A percentile compares a stretch with the other conserved stretches of the same genome.
These are phyloP conservation scores for Colletotrichum eremochloae DNA, from an alignment of 2,329 filamentous ascomycete species.

Conservation along the genomic window DNA sequence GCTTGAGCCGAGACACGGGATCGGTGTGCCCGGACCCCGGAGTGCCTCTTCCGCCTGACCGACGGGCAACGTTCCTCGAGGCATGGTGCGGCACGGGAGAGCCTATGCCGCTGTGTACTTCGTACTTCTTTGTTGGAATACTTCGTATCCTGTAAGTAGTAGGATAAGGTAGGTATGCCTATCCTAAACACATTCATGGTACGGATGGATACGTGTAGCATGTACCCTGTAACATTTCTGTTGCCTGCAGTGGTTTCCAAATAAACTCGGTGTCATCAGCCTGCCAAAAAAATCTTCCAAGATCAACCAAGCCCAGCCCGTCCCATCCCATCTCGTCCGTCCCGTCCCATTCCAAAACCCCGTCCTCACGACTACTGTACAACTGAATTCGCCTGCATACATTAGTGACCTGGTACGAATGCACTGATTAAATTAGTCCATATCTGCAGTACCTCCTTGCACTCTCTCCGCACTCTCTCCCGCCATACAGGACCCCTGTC, in stretches of 20 bases:
- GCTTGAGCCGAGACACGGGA: background rate
- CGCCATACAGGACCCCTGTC: conserved; percentile 12
- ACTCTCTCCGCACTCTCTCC: conserved; percentile 21
- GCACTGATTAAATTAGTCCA: background rate
- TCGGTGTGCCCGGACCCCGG: background rate
- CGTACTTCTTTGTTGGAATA: too few relatives aligned
- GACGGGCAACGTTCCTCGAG: background rate
- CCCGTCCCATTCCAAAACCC: conserved; percentile 10
- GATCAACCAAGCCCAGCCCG: background rate
- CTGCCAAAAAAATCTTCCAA: background rate
- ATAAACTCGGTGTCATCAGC: conserved; percentile 18
- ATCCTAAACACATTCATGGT: background rate
- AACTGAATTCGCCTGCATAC: conserved; percentile 3
- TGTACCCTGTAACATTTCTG: background rate
- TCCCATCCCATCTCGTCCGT: background rate
- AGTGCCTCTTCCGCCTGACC: conserved; percentile 17
- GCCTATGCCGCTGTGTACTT: background rate
- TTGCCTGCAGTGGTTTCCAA: background rate
- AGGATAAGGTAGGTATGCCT: too few relatives aligned
- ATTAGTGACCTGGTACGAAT: background rate
- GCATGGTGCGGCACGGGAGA: conserved; percentile 1
- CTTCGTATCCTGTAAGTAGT: background rate
- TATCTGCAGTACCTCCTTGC: background rate
- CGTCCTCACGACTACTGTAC: conserved; percentile 5
- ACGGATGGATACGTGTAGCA: background rate